Conservation (phyloP, 2,329 filamentous ascomycete genomes). For the Fusarium sp. region DNA sequence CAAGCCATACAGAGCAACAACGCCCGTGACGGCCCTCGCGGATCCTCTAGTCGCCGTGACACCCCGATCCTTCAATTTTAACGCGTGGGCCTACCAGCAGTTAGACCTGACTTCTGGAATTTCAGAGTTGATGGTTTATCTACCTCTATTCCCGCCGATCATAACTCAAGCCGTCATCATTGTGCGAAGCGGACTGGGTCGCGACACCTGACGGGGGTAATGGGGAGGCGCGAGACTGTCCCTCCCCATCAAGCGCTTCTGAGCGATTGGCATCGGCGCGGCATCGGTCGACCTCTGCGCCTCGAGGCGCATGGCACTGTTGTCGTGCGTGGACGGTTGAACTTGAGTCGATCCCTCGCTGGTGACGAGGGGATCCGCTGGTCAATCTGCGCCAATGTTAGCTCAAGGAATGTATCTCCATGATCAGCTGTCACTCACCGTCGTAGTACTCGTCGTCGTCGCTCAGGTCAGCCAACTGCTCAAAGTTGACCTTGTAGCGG, state of each 20-base stretch:
- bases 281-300: constrained; percentile 58
- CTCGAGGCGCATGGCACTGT: constrained; percentile 54
- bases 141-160: constrained; percentile 48
- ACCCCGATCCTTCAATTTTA: constrained; percentile 41
- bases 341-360: constrained; percentile 86
- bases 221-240: constrained; percentile 58
- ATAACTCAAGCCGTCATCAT: constrained; percentile 72
- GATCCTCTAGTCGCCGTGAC: constrained; percentile 41
- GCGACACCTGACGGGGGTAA: constrained; percentile 63
- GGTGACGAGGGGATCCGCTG: constrained; percentile 85
- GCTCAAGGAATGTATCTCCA: not conserved
- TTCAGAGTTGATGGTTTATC: constrained; percentile 21
- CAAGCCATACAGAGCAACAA: constrained; percentile 25
- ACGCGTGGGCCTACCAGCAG: constrained; percentile 41
- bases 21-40: constrained; percentile 29
- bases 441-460: constrained; percentile 96
- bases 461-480: constrained; percentile 94
- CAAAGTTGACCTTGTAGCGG: constrained; percentile 99
- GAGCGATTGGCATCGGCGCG: constrained; percentile 57
- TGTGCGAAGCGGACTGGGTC: constrained; percentile 76
- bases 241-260: constrained; percentile 61
- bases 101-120: constrained; percentile 37
- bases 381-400: constrained; percentile 75
- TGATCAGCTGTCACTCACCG: constrained; percentile 52
- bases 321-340: constrained; percentile 58